Evolutionary conservation across 1,284 basidiomycete genomes (phyloP).

Genomic region (Kalmanozyma brasiliensis): DNA sequence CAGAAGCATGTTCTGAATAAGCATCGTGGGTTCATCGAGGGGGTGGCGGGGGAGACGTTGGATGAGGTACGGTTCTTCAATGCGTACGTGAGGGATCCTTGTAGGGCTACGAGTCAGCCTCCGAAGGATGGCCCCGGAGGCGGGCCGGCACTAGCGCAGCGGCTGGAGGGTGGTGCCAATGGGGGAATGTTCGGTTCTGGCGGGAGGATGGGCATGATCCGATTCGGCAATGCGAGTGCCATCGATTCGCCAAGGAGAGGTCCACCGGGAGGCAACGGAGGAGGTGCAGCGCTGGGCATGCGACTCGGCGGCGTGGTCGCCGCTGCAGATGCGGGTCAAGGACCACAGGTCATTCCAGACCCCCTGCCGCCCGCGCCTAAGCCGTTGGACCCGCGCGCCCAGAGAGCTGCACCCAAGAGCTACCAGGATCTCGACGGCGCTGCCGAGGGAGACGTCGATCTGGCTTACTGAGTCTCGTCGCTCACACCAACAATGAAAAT

Average conservation of each 20-base stretch:
- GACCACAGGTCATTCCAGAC: conserved; percentile 21
- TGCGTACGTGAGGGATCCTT: conserved; percentile 56
- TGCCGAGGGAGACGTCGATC: conserved; percentile 47
- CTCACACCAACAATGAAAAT: background rate
- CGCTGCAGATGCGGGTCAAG: conserved; percentile 4
- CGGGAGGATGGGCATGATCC: conserved; percentile 42
- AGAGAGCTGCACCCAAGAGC: conserved; percentile 28
- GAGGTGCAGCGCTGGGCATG: conserved; percentile 24
- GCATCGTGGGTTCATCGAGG: conserved; percentile 52
- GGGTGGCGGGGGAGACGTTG: conserved; percentile 10
- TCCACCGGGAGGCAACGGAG: background rate
- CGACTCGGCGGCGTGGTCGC: conserved; percentile 27
- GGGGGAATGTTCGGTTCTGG: conserved; percentile 29
- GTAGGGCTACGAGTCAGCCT: conserved; percentile 26
- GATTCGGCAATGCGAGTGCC: conserved; percentile 38
- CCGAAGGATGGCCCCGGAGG: background rate
- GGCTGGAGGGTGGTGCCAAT: conserved; percentile 16
- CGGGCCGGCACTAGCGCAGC: conserved; percentile 13
- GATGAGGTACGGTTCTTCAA: conserved; percentile 45
- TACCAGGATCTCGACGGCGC: conserved; percentile 62
- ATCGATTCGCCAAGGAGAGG: conserved; percentile 29
- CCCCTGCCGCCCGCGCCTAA: conserved; percentile 49
- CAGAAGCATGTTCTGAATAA: conserved; percentile 65
- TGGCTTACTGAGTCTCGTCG: conserved; percentile 36
- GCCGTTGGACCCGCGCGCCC: conserved; percentile 51